Conservation (phyloP, 2,329 filamentous ascomycete species). For the Helotiales sp. region DNA sequence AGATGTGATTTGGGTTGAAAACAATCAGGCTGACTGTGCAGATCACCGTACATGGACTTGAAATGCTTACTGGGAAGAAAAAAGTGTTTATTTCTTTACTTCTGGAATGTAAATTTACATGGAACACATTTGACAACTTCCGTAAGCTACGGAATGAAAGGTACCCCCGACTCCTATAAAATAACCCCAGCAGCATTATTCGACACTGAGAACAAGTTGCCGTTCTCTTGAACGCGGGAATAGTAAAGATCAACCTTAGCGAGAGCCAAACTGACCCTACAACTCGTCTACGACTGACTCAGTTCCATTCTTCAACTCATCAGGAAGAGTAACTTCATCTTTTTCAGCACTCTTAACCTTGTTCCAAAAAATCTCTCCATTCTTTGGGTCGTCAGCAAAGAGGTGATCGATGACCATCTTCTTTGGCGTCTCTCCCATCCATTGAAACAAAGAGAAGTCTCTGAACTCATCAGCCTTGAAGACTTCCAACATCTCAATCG, state of each 20-base stretch:
- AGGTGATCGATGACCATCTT: constrained; percentile 69
- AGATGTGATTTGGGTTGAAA: too few relatives aligned
- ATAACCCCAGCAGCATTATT: too few relatives aligned
- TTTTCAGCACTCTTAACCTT: constrained; percentile 66
- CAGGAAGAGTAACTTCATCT: constrained; percentile 54
- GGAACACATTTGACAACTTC: too few relatives aligned
- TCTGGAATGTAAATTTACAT: too few relatives aligned
- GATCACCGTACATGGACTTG: too few relatives aligned
- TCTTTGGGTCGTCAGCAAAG: constrained; percentile 65
- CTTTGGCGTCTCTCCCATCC: constrained; percentile 74
- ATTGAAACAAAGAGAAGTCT: constrained; percentile 76
- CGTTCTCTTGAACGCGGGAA: too few relatives aligned
- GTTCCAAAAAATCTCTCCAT: constrained; percentile 65
- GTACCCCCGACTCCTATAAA: too few relatives aligned
- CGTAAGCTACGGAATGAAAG: too few relatives aligned
- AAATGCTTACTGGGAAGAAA: background rate
- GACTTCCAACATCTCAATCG: constrained; percentile 78
- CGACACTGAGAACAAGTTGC: too few relatives aligned
- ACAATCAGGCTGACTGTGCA: background rate
- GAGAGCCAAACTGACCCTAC: background rate
- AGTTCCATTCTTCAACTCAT: background rate
- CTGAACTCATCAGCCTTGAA: constrained; percentile 73
- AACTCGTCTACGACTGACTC: constrained; percentile 3
- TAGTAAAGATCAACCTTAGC: too few relatives aligned
- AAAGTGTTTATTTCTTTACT: too few relatives aligned